Percentiles rank a stretch among this genome's conserved stretches.
Conservation (phyloP, 108 stramenopile species). For the Skeletonema tropicum region DNA sequence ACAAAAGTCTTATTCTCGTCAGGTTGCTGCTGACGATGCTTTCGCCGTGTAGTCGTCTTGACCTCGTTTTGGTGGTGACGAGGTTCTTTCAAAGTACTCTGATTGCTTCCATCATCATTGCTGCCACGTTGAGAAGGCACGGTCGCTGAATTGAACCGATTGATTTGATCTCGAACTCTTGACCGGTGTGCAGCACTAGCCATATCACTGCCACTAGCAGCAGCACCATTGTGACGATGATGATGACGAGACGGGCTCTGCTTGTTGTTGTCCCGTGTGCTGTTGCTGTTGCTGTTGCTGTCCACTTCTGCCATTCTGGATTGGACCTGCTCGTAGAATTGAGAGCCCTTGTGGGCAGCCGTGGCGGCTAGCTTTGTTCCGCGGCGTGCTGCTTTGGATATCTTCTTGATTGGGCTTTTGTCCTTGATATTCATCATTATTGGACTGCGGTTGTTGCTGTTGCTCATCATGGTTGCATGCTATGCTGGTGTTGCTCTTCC, state of each 20-base stretch:
- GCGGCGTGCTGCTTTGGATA: constrained; percentile 25
- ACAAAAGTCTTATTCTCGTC: neutral
- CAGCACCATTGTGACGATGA: neutral
- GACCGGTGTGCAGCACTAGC: neutral
- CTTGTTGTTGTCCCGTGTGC: neutral
- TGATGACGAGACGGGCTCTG: constrained; percentile 2
- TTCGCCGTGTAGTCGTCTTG: neutral
- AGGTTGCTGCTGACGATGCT: neutral
- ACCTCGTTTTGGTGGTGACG: neutral
- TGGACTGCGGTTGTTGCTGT: neutral
- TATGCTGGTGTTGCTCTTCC: neutral
- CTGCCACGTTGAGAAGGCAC: neutral
- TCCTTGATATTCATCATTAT: constrained; percentile 8
- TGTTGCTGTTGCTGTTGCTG: neutral
- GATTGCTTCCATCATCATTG: constrained; percentile 3
- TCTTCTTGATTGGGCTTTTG: constrained; percentile 34
- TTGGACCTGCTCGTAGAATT: constrained; percentile 22
- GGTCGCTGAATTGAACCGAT: constrained; percentile 27
- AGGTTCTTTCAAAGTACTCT: neutral
- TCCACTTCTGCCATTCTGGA: neutral
- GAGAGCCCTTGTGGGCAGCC: constrained; percentile 26
- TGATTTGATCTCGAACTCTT: constrained; percentile 22
- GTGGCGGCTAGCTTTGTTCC: constrained; percentile 18
- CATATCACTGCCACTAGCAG: constrained; percentile 20
- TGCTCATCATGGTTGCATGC: neutral